A percentile compares a stretch with the other conserved stretches of the same genome.
phyloP scores from a whole-genome alignment of 352 stramenopile species.

The Plasmopara muralis region DNA sequence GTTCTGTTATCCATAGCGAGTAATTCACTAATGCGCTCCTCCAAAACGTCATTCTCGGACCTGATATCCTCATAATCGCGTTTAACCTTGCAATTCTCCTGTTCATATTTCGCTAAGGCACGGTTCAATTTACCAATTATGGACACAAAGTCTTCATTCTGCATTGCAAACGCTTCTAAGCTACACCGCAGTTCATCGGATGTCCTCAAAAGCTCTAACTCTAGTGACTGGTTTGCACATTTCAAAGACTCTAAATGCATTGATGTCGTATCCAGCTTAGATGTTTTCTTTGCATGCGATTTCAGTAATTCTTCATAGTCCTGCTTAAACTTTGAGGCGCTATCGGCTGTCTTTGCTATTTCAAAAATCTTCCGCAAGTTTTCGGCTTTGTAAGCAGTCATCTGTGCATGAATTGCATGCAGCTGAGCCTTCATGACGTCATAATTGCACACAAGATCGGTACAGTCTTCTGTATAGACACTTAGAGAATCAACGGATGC shows the following conservation, averaged over 20 bases:
- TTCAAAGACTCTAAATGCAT: conserved; percentile 25
- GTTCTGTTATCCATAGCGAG: conserved; percentile 30
- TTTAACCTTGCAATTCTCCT: conserved; percentile 29
- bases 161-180: conserved; percentile 27
- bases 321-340: conserved; percentile 50
- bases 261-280: conserved; percentile 26
- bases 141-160: conserved; percentile 34
- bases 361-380: conserved; percentile 76
- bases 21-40: conserved; percentile 49
- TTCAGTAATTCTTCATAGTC: conserved; percentile 42
- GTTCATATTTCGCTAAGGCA: conserved; percentile 12
- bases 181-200: conserved; percentile 15
- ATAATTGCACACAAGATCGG: conserved; percentile 20
- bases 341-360: conserved; percentile 59
- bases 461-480: conserved; percentile 14
- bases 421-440: conserved; percentile 27
- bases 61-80: conserved; percentile 38
- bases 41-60: conserved; percentile 50
- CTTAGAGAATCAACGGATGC: conserved; percentile 2
- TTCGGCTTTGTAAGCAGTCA: conserved; percentile 55
- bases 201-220: conserved; percentile 20
- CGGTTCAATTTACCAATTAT: conserved; percentile 17
- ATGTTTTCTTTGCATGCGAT: conserved; percentile 27
- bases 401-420: conserved; percentile 37
- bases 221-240: conserved; percentile 24